phyloP scores from a whole-genome alignment of 78 protist genomes.

The Dictyostelium brefeldianum region DNA sequence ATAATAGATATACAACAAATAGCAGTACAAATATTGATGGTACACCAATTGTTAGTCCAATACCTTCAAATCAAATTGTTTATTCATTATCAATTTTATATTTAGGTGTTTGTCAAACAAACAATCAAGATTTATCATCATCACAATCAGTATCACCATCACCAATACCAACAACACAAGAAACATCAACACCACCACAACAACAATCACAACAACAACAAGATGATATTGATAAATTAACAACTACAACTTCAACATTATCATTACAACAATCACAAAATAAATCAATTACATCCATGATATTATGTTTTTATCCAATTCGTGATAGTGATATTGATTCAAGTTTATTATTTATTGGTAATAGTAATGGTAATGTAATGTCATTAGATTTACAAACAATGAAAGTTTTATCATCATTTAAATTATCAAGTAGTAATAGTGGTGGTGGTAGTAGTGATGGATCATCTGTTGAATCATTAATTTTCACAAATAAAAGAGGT shows the following conservation, averaged over 20 bases:
- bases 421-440: background rate
- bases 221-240: too few relatives aligned
- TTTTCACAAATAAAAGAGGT: background rate
- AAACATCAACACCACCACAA: background rate
- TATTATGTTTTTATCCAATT: constrained; percentile 27
- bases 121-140: background rate
- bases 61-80: background rate
- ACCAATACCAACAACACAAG: background rate
- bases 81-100: background rate
- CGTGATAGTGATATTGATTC: constrained; percentile 17
- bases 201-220: too few relatives aligned
- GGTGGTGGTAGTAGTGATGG: background rate
- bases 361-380: background rate
- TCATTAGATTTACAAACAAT: constrained; percentile 11
- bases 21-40: background rate
- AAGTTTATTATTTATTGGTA: background rate
- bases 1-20: constrained; percentile 13
- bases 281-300: background rate
- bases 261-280: background rate
- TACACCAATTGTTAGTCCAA: background rate
- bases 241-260: background rate
- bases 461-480: background rate
- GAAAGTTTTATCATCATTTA: background rate
- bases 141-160: background rate
- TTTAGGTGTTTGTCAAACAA: background rate